Evolutionary conservation across 345 rosid species (phyloP), one percentile per base, ranked within the genome.

Genomic region (Acer negundo): DNA sequence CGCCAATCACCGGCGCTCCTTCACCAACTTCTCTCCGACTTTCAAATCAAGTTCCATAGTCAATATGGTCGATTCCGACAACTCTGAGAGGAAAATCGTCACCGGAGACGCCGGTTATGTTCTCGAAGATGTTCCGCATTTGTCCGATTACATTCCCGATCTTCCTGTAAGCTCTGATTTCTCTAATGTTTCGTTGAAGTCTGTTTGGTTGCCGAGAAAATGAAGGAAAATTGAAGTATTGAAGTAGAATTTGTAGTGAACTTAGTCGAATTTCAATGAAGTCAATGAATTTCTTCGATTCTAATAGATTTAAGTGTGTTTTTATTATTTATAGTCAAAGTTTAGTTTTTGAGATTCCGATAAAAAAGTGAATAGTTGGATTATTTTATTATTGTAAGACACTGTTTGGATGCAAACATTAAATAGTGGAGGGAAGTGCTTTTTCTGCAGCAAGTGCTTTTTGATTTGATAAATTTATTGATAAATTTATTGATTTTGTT

Each of bases 121-220:
- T 49, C 90, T 89, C 10, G 85, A 89, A 66, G 92, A 86, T 55
- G 90, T 86, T 64, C 90, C 89, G 53, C 92, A 85, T 75, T 75
- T 89, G 35, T 51, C 83, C 56, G 92, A 35, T n/a, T n/a, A n/a
- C n/a, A n/a, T n/a, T n/a, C n/a, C n/a, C n/a, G n/a, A n/a, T n/a
- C n/a, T n/a, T n/a, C n/a, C n/a, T n/a, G n/a, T n/a, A n/a, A n/a
- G n/a, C n/a, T n/a, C n/a, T n/a, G n/a, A n/a, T n/a, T n/a, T n/a
- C n/a, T n/a, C n/a, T n/a, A n/a, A n/a, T n/a, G n/a, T n/a, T n/a
- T n/a, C n/a, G n/a, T n/a, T n/a, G n/a, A n/a, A n/a, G n/a, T n/a
- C n/a, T n/a, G n/a, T n/a, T n/a, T n/a, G n/a, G n/a, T n/a, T n/a
- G n/a, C n/a, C n/a, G n/a, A n/a, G n/a, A n/a, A n/a, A n/a, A n/a